Evolutionary conservation across 1,284 basidiomycete genomes (phyloP), one percentile per base, ranked within the genome.

Genomic region (Grifola frondosa): DNA sequence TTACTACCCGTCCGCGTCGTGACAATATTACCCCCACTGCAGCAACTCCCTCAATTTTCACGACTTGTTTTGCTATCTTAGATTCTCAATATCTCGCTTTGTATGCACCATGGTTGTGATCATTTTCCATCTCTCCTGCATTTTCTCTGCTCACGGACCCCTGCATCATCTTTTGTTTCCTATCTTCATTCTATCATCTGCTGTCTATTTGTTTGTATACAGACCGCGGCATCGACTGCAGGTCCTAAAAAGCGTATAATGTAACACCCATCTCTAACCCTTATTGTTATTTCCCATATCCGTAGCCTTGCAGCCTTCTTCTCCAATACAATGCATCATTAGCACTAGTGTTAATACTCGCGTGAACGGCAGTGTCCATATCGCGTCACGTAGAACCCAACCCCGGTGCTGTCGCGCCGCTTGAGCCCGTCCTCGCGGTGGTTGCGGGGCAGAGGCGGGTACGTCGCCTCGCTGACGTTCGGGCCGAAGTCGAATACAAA

Each of bases 401-500:
- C 40, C 20, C 55, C 58, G 17, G 44, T 51, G 38, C 43, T 53
- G 33, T 61, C 55, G 32, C 49, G 72, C 26, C 64, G 66, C 55
- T 71, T 74, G 22, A 79, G 59, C 22, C 71, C 58, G 29, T 69
- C 74, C 31, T 75, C 56, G 16, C 54, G 58, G 22, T 48, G 32
- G 31, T 46, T 45, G 19, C 57, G 48, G 30, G 66, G 57, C 22
- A 85, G 55, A 10, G 58, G 50, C 29, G 84, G 84, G 53, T 84
- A 85, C 6, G 81, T 81, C 28, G 72, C 68, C 22, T 64, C 59
- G 3, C 61, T 70, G n/a, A 80, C 71, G 10, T 75, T 77, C 15
- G 78, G 77, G 5, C 84, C 84, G 62, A 90, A 90, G 60, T 90
- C 88, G 42, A 81, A 77, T 10, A 88, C 79, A 57, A 89, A 89